A percentile compares a stretch with the other conserved stretches of the same genome.
These are phyloP conservation scores for Aegilops sharonensis DNA, from an alignment of 176 grass and related monocot genomes.

Conservation along the genomic window DNA sequence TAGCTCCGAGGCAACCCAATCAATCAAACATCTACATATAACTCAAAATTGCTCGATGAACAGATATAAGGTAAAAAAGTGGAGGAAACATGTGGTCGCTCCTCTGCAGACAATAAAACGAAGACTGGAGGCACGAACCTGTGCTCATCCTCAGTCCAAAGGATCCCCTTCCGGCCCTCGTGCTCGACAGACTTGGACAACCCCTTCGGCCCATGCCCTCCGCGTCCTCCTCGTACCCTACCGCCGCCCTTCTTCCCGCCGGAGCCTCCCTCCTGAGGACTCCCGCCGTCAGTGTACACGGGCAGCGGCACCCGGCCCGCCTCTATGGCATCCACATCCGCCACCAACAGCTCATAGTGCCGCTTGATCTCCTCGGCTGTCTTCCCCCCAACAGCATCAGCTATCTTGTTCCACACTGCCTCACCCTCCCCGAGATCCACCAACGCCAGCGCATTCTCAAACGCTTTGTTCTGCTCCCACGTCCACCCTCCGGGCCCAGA, in stretches of 20 bases:
- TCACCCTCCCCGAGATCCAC: no score
- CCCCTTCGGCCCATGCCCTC: conserved; percentile 41
- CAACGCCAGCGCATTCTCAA: no score
- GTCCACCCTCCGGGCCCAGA: no score
- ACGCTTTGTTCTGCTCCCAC: no score
- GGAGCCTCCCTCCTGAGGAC: conserved; percentile 27
- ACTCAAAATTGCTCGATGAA: neutral
- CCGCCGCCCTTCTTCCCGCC: conserved; percentile 41
- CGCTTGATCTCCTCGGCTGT: conserved; percentile 56
- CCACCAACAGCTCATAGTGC: conserved; percentile 66
- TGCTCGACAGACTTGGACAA: conserved; percentile 60
- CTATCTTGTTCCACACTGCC: no score
- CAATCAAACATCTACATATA: neutral
- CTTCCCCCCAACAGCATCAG: neutral
- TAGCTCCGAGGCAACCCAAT: conserved; percentile 19
- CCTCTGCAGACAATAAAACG: conserved; percentile 26
- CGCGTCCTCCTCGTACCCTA: conserved; percentile 14
- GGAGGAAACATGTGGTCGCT: conserved; percentile 31
- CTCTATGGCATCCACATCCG: conserved; percentile 66
- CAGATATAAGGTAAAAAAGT: neutral
- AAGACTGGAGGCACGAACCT: conserved; percentile 40
- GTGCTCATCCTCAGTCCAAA: conserved; percentile 96
- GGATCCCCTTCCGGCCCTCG: conserved; percentile 76
- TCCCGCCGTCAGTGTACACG: conserved; percentile 38
- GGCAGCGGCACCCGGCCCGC: conserved; percentile 67